Base-by-base conservation (phyloP, 164 flowering plant species). In the Kingdonia uniflora region DNA sequence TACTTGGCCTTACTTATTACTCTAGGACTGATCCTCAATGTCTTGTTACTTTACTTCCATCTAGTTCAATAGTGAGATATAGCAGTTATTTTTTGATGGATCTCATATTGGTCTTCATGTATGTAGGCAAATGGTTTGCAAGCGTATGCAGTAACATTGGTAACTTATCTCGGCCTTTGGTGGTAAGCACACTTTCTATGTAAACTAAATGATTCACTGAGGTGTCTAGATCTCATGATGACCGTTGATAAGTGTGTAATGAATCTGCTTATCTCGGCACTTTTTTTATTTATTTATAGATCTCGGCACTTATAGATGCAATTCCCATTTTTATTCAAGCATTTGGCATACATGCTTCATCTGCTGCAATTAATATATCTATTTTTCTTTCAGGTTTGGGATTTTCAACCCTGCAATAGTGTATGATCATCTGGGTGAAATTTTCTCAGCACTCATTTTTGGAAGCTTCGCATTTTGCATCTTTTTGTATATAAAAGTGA, bases 391-490 rank as follows among this genome's bases (percentile, higher is more conserved):
- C 81, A 92, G 96, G 99, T 84, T 92, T 68, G 92, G 92, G 11
- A 77, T 88, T 72, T 88, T 92, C 72, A 78, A 82, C 55, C 95
- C 99, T 14, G 47, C 86, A 23, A 65, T 81, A 56, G 97, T 92
- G 14, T 92, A 92, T 76, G 91, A 85, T 60, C 99, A 81, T 79
- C 64, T 92, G 76, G 99, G 99, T 61, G 95, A 92, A 66, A 88
- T 88, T 63, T 88, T 58, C 70, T 92, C 99, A 14, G 85, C 97
- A 19, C 89, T 88, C 19, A 84, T 86, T 43, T 73, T 88, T 56
- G 97, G 97, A 66, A 92, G 99, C 84, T 75, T 92, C 37, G 51
- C 85, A 65, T 92, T 92, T 64, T 92, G 99, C 54, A 64, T 88
- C 54, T 75, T 92, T 63, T 69, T 92, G 55, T 88, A 88, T 77